phyloP scores from a whole-genome alignment of 306 rosid species.

The Medicago truncatula region DNA sequence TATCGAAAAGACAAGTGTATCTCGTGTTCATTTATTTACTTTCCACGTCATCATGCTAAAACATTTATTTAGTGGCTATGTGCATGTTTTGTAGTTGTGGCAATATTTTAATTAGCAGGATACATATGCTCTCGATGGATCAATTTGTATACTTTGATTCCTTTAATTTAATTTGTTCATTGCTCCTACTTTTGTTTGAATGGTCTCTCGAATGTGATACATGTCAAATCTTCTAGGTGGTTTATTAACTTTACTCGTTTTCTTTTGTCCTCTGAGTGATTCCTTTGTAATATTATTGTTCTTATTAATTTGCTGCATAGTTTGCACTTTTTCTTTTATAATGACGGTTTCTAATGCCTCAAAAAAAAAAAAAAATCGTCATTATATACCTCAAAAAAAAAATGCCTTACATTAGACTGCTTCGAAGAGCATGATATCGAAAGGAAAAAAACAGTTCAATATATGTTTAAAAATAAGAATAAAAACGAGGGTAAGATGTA shows the following conservation, averaged over 20 bases:
- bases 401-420: no score
- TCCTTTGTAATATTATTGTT: background rate
- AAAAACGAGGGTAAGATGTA: no score
- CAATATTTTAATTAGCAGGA: background rate
- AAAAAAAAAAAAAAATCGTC: no score
- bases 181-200: background rate
- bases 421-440: no score
- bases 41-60: constrained; percentile 35
- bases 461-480: no score
- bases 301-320: no score
- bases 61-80: background rate
- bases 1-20: constrained; percentile 3
- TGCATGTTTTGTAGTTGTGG: constrained; percentile 6
- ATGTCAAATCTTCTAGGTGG: constrained; percentile 3
- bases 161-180: background rate
- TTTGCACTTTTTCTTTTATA: no score
- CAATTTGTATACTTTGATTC: background rate
- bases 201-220: background rate
- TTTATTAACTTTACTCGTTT: background rate
- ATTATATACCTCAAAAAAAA: no score
- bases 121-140: background rate
- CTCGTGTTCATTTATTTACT: background rate
- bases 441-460: no score
- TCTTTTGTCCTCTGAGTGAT: background rate
- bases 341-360: no score